These are phyloP conservation scores for Basidiobolus heterosporus DNA, from an alignment of 371 early-diverging fungal species.

Conservation along the genomic window DNA sequence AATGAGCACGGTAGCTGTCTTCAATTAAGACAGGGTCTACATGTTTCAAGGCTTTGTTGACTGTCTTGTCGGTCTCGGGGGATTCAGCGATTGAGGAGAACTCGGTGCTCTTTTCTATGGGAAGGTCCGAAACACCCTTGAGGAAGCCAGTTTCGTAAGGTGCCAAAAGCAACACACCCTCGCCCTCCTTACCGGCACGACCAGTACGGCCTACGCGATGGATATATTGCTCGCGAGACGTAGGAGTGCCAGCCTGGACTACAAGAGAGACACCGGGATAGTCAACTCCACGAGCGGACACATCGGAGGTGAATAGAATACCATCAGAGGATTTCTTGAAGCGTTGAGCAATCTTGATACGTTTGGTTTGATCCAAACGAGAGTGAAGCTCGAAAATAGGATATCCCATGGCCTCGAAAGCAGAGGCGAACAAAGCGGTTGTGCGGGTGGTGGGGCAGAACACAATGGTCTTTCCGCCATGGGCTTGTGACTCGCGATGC, in stretches of 20 bases:
- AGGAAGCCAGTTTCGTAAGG: too few species aligned
- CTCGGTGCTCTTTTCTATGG: too few species aligned
- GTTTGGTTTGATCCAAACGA: conserved; percentile 48
- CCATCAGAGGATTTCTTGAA: conserved; percentile 44
- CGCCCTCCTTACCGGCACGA: conserved; percentile 86
- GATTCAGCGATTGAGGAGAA: too few species aligned
- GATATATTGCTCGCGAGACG: conserved; percentile 80
- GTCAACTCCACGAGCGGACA: conserved; percentile 98
- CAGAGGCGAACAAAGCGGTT: conserved; percentile 52
- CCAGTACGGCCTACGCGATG: conserved; percentile 98
- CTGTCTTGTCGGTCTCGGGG: too few species aligned
- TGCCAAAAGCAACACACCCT: too few species aligned
- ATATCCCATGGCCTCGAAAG: conserved; percentile 28
- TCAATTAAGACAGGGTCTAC: too few species aligned
- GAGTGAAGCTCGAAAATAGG: conserved; percentile 68
- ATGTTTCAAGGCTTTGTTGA: too few species aligned
- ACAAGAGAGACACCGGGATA: conserved; percentile 92
- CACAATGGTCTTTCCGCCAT: conserved; percentile 66
- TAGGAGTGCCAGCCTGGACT: conserved; percentile 88
- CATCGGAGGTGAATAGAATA: conserved; percentile 93
- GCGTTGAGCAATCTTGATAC: conserved; percentile 46
- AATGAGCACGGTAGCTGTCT: too few species aligned
- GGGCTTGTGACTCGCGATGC: conserved; percentile 24
- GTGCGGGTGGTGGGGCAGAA: conserved; percentile 74
- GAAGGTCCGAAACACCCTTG: too few species aligned